Evolutionary conservation across 495 filamentous ascomycete species (phyloP).

Genomic region (Aspergillus bertholletiae): DNA sequence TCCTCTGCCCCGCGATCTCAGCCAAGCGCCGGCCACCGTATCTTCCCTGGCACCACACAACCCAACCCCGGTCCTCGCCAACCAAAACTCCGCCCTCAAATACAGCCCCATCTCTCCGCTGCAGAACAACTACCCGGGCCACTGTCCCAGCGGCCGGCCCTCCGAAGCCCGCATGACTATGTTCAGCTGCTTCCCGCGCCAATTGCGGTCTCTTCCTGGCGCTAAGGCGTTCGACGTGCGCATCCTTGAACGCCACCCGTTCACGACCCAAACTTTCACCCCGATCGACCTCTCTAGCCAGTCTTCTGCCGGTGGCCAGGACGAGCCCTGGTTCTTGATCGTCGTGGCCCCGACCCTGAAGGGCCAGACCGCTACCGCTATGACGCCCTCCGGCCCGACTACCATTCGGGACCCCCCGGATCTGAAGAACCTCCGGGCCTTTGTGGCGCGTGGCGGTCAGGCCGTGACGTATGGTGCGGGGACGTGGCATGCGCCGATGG

Average conservation of each 20-base stretch:
- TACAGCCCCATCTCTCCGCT: constrained; percentile 74
- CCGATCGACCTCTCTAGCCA: constrained; percentile 60
- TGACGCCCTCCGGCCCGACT: constrained; percentile 27
- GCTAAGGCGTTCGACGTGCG: constrained; percentile 57
- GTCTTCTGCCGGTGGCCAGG: constrained; percentile 24
- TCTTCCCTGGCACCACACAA: constrained; percentile 38
- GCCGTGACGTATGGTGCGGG: constrained; percentile 88
- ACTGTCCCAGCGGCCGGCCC: constrained; percentile 59
- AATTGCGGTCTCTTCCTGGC: constrained; percentile 28
- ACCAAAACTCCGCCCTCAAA: constrained; percentile 87
- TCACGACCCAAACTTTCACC: constrained; percentile 88
- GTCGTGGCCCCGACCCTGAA: constrained; percentile 76
- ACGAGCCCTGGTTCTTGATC: constrained; percentile 64
- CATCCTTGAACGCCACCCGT: constrained; percentile 91
- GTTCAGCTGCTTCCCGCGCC: constrained; percentile 80
- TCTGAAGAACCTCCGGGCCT: constrained; percentile 65
- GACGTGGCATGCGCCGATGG: constrained; percentile 98
- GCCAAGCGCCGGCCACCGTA: constrained; percentile 37
- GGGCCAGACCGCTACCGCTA: constrained; percentile 29
- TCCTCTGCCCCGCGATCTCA: constrained; percentile 53
- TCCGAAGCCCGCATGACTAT: constrained; percentile 71
- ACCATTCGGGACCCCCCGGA: constrained; percentile 65
- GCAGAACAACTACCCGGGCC: constrained; percentile 57
- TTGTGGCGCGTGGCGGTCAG: constrained; percentile 73
- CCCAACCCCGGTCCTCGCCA: constrained; percentile 51